These are phyloP conservation scores for Trypanosoma grayi DNA, from an alignment of 208 protist genomes.

Conservation along the genomic window DNA sequence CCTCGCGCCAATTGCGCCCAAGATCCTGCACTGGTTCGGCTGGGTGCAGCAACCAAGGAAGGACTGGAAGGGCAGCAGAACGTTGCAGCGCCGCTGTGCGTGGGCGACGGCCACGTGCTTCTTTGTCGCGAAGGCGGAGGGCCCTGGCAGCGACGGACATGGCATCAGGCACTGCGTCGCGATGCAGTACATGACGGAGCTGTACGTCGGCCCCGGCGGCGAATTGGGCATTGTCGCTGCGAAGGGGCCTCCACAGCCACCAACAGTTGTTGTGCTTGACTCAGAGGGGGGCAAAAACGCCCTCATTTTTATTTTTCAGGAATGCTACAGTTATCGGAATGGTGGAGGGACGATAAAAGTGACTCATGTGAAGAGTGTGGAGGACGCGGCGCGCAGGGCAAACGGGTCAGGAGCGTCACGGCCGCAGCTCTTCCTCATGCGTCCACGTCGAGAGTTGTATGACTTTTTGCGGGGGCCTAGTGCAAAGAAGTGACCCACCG, in stretches of 20 bases:
- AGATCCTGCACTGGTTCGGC: slow-evolving; percentile 27
- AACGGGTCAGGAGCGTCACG: neutral
- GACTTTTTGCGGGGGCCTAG: slow-evolving; percentile 12
- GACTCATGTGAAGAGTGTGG: slow-evolving; percentile 7
- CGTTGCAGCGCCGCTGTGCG: slow-evolving; percentile 5
- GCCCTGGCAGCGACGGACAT: slow-evolving; percentile 1
- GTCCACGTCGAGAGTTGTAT: slow-evolving; percentile 16
- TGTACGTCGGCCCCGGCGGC: slow-evolving; percentile 11
- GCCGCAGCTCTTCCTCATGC: slow-evolving; percentile 20
- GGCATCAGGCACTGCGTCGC: slow-evolving; percentile 17
- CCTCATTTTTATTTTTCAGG: slow-evolving; percentile 12
- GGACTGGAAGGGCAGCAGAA: slow-evolving; percentile 18
- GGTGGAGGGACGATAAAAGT: slow-evolving; percentile 3
- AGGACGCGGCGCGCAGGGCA: neutral
- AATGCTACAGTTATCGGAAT: slow-evolving; percentile 19
- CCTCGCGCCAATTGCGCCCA: slow-evolving; percentile 10
- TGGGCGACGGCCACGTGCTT: slow-evolving; percentile 25
- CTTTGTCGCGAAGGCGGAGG: slow-evolving; percentile 12
- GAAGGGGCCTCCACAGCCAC: slow-evolving; percentile 15
- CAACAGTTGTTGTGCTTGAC: slow-evolving; percentile 4
- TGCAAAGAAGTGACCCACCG: neutral
- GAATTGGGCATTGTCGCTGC: slow-evolving; percentile 17
- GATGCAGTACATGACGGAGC: slow-evolving; percentile 23
- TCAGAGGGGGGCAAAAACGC: slow-evolving; percentile 7
- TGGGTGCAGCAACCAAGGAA: neutral